phyloP scores from a whole-genome alignment of 164 flowering plant species.

The Tetrastigma voinierianum region DNA sequence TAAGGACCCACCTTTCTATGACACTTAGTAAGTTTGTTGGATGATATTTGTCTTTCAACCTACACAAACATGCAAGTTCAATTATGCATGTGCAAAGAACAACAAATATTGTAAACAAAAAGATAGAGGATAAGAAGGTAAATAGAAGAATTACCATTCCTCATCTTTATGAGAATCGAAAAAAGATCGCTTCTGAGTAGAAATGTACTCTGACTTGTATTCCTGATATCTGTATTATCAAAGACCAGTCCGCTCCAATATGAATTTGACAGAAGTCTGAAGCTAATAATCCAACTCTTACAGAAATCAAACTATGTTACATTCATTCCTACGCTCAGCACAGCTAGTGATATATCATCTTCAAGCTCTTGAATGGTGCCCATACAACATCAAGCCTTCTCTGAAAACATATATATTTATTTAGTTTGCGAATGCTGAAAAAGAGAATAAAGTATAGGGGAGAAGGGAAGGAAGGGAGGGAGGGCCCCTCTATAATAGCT shows the following conservation, averaged over 20 bases:
- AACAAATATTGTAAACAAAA: background rate
- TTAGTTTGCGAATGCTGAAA: no score
- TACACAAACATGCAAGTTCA: conserved; percentile 27
- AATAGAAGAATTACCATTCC: conserved; percentile 62
- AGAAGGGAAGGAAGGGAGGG: no score
- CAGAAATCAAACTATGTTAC: background rate
- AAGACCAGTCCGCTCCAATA: background rate
- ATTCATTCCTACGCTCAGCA: conserved; percentile 83
- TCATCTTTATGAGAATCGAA: conserved; percentile 94
- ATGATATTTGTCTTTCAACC: conserved; percentile 96
- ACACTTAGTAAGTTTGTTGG: conserved; percentile 84
- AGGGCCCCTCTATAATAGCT: no score
- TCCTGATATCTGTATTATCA: conserved; percentile 72
- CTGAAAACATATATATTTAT: conserved; percentile 33
- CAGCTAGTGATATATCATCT: conserved; percentile 96
- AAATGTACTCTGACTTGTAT: conserved; percentile 86
- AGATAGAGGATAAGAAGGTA: background rate
- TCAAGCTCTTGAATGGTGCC: conserved; percentile 99
- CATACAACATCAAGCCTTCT: conserved; percentile 98
- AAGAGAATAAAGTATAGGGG: no score
- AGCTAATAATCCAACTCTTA: background rate
- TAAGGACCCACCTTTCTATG: conserved; percentile 72
- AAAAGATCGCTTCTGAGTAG: conserved; percentile 86
- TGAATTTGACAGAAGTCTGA: background rate
- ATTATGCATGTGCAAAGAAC: conserved; percentile 3